Base-by-base conservation (phyloP, 306 rosid species). In the Myrica gale region DNA sequence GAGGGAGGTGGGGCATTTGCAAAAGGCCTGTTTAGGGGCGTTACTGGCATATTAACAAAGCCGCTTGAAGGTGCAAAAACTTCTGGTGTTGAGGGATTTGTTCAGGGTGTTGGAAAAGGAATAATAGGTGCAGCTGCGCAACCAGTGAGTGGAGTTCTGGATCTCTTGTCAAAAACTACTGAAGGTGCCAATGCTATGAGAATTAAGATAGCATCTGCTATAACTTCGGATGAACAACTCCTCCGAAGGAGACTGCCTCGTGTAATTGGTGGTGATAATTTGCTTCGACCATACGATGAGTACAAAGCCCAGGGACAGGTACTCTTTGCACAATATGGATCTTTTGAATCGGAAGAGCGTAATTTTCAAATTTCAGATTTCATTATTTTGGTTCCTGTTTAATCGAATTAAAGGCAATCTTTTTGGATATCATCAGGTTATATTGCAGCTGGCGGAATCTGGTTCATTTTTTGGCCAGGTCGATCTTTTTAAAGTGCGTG, bases 101-200 rank as follows among this genome's bases (percentile, higher is more conserved):
- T 95, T 84, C 99, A 95, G 88, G 99, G 99, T 71, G 97, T 95
- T 85, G 99, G 99, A 62, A 95, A 88, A 87, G 99, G 99, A 73
- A 87, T 95, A 76, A 92, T 95, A 66, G 99, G 99, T 72, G 99
- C 93, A 52, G 99, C 99, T 80, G 97, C 99, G 15, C 99, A 95
- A 74, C 99, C 99, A 62, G 93, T 95, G 74, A 95, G 99, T 72
- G 99, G 99, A 67, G 99, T 95, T 83, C 72, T 95, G 67, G 97
- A 95, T 89, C 99, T 95, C 80, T 82, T 95, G 78, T 95, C 97
- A 57, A 95, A 95, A 84, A 95, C 99, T 21, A 95, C 99, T 0
- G 97, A 95, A 89, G 99, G 99, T 78, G 99, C 99, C 75, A 95
- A 95, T 87, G 99, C 99, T 43, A 89, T 95, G 96, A 95, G 96